These are phyloP conservation scores for Naegleria lovaniensis DNA, from an alignment of 208 protist species.

Conservation along the genomic window DNA sequence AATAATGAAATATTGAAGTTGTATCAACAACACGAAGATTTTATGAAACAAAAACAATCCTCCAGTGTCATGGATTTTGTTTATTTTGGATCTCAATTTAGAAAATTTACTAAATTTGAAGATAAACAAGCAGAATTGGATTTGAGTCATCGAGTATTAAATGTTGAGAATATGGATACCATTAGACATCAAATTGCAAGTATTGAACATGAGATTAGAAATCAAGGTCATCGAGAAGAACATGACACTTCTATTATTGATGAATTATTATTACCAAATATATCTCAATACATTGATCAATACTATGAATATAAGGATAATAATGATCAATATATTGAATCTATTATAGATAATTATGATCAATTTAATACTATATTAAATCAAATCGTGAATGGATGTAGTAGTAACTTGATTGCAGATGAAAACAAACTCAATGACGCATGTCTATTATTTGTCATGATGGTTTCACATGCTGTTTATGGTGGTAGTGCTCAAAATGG, in stretches of 20 bases:
- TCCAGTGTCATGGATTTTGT: neutral
- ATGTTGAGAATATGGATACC: neutral
- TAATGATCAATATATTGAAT: neutral
- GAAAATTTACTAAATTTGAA: slow-evolving; percentile 6
- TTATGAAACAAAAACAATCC: too few relatives aligned
- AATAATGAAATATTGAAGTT: neutral
- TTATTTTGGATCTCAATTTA: slow-evolving; percentile 7
- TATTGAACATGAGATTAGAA: neutral
- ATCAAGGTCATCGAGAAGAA: too few relatives aligned
- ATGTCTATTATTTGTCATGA: neutral
- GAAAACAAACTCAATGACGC: neutral
- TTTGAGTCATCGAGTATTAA: neutral
- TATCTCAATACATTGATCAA: neutral
- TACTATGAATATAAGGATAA: neutral
- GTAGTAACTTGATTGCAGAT: neutral
- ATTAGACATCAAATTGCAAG: neutral
- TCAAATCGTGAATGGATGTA: neutral
- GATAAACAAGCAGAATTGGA: neutral
- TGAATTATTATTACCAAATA: neutral
- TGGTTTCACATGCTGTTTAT: neutral
- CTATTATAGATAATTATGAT: neutral
- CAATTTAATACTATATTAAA: neutral
- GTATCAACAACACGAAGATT: too few relatives aligned
- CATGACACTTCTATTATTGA: neutral
- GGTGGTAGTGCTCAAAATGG: neutral